Conservation (phyloP, 179 eudicot genomes). For the Heliamphora pulchella region DNA sequence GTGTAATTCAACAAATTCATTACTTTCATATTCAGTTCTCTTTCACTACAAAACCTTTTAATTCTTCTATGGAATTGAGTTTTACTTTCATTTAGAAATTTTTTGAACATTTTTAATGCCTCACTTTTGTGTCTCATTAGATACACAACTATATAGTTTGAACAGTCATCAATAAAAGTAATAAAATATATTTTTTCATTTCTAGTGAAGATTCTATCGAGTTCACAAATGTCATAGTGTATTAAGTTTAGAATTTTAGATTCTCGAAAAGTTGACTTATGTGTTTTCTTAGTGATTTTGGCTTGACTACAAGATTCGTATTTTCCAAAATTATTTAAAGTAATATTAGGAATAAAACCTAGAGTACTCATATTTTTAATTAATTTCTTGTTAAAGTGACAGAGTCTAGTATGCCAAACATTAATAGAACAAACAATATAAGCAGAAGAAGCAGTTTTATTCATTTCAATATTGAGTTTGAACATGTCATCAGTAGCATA, state of each 20-base stretch:
- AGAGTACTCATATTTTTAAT: constrained; percentile 7
- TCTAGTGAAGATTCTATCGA: background rate
- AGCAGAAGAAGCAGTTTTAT: background rate
- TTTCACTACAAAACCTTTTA: too few relatives aligned
- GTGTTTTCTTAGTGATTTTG: background rate
- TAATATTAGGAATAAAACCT: background rate
- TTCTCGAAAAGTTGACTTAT: background rate
- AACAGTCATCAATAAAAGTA: background rate
- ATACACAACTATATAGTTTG: background rate
- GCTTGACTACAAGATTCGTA: background rate
- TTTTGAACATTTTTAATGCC: too few relatives aligned
- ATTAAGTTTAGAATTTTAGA: background rate
- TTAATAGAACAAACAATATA: too few relatives aligned
- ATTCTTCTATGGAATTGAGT: too few relatives aligned
- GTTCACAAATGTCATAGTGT: constrained; percentile 2
- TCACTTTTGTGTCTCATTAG: background rate
- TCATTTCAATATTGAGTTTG: constrained; percentile 10
- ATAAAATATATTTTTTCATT: background rate
- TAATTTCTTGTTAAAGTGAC: background rate
- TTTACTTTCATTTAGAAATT: too few relatives aligned
- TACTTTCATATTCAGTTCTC: too few relatives aligned
- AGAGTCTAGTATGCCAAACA: too few relatives aligned
- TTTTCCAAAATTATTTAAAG: too few relatives aligned
- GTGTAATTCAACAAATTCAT: too few relatives aligned
- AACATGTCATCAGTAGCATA: constrained; percentile 20